Conservation (phyloP, 2,329 filamentous ascomycete species). For the Pseudogymnoascus sp. region DNA sequence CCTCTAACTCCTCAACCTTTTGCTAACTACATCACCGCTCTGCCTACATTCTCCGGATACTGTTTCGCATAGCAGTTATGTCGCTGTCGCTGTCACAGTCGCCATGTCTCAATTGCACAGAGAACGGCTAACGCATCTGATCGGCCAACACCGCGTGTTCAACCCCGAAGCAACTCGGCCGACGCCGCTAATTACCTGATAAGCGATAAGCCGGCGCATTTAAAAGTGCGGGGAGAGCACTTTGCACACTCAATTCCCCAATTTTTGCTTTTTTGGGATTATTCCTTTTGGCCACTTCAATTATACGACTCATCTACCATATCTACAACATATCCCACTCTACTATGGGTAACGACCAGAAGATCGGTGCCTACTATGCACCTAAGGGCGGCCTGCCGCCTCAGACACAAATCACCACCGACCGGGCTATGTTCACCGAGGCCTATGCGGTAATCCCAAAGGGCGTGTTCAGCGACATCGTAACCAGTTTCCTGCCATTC, state of each 20-base stretch:
- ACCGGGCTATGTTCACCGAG: constrained; percentile 10
- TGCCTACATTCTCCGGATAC: too few relatives aligned
- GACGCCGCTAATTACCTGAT: not conserved
- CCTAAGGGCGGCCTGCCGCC: constrained; percentile 3
- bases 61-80: too few relatives aligned
- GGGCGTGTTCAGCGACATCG: constrained; percentile 3
- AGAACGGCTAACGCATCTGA: not conserved
- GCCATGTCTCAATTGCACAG: too few relatives aligned
- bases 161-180: not conserved
- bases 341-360: constrained; percentile 7
- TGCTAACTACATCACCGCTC: too few relatives aligned
- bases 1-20: too few relatives aligned
- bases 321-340: not conserved
- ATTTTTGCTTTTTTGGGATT: not conserved
- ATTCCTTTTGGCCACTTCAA: not conserved
- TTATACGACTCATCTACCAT: not conserved
- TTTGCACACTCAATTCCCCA: not conserved
- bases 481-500: constrained; percentile 9
- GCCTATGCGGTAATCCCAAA: constrained; percentile 7
- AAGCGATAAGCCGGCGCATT: not conserved
- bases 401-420: constrained; percentile 1
- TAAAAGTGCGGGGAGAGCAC: not conserved
- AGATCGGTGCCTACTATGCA: constrained; percentile 6
- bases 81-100: too few relatives aligned
- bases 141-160: not conserved